Base-by-base conservation (phyloP, 371 early-diverging fungal species). In the Zychaea mexicana region DNA sequence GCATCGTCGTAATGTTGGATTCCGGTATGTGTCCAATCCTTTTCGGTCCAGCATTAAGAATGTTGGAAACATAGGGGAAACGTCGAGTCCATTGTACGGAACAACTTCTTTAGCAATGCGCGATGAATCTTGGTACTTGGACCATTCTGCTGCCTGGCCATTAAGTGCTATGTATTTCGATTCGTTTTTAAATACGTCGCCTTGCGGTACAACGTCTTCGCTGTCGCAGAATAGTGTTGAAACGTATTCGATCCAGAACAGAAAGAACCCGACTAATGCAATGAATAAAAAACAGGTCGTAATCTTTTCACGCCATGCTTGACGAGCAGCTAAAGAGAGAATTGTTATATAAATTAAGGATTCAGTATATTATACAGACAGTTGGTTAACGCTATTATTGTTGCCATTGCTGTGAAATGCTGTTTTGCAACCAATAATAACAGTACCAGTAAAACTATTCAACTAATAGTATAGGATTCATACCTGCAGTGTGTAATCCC, bases 251-350 rank as follows among this genome's bases (percentile, higher is more conserved):
- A 82, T 60, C 80, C 78, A 79, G 24, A 82, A 68, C 28, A 73
- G 66, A 68, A 82, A 66, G 12, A 76, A 39, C 7, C 64, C 73
- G 8, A 73, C 67, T 24, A 69, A 30, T 10, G 67, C 62, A 19
- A 79, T 26, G 45, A 72, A 72, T 12, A 78, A 22, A 45, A 70
- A 47, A 21, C 68, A 65, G 9, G 76, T 64, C 0, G 80, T 72
- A n/a, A 82, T 68, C 62, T 82, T 82, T 71, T 82, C 83, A 42
- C 80, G 69, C 79, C 79, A 82, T 31, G 76, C 76, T 26, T 66
- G 73, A 19, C 82, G 76, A 53, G 73, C 69, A 24, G 66, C 82
- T 82, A 39, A 22, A 54, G 15, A 42, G 15, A 17, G 0, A 17
- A 12, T 17, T 42, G 15, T 36, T 36, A 36, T 36, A 36, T 36